These are phyloP conservation scores for Phenoliferia sp. DNA, from an alignment of 1,284 basidiomycete genomes.

Conservation along the genomic window DNA sequence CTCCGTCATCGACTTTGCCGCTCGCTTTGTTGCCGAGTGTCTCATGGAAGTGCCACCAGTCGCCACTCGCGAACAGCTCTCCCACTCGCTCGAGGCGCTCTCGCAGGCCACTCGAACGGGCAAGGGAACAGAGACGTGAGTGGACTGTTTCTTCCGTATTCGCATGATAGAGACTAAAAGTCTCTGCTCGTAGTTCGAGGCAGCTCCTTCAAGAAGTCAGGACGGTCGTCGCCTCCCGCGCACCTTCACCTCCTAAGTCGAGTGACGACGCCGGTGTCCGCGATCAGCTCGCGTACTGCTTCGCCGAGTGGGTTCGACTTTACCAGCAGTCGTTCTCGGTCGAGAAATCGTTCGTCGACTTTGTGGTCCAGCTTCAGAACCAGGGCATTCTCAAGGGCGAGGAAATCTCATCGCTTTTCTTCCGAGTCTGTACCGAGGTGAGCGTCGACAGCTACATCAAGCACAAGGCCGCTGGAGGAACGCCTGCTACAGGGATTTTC, in stretches of 20 bases:
- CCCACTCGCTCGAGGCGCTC: slow-evolving; percentile 75
- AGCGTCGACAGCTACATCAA: slow-evolving; percentile 90
- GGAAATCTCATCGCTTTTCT: slow-evolving; percentile 95
- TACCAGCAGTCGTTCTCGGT: slow-evolving; percentile 80
- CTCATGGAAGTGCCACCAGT: slow-evolving; percentile 68
- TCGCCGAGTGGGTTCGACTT: slow-evolving; percentile 84
- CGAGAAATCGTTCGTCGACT: slow-evolving; percentile 95
- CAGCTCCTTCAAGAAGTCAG: slow-evolving; percentile 33
- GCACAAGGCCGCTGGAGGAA: slow-evolving; percentile 70
- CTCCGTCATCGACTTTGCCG: slow-evolving; percentile 73
- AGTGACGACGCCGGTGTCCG: slow-evolving; percentile 33
- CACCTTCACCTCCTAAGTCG: slow-evolving; percentile 16
- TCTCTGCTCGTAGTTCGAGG: slow-evolving; percentile 5
- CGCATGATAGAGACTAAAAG: neutral
- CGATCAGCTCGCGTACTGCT: slow-evolving; percentile 54
- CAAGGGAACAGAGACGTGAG: slow-evolving; percentile 75
- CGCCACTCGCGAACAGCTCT: slow-evolving; percentile 73
- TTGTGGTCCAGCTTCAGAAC: slow-evolving; percentile 91
- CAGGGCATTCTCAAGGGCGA: slow-evolving; percentile 95
- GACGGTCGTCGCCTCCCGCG: slow-evolving; percentile 10
- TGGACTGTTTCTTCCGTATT: slow-evolving; percentile 24
- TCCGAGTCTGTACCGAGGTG: slow-evolving; percentile 93
- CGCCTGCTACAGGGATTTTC: slow-evolving; percentile 64
- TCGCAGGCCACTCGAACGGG: slow-evolving; percentile 64
- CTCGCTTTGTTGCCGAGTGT: slow-evolving; percentile 80